Base-by-base conservation (phyloP, 2,329 filamentous ascomycete genomes). In the Sclerotinia minor region DNA sequence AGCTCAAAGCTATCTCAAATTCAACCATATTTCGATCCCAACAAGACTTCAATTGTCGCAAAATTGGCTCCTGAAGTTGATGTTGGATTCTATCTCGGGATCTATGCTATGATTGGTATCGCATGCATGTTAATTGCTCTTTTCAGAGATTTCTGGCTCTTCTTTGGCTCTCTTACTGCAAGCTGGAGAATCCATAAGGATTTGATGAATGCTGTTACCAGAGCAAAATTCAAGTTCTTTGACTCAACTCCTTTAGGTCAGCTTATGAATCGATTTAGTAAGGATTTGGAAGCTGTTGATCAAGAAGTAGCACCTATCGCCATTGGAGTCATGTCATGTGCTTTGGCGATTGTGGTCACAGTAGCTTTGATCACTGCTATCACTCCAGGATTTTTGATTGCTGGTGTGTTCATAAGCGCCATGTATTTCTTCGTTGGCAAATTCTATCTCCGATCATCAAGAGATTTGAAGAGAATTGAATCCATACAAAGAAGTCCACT, bases 191-290 rank as follows among this genome's bases (percentile, higher is more conserved):
- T 99, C 26, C 95, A 99, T 77, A 84, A 89, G 72, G 83, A 86
- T 47, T 83, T 99, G 66, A 90, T 99, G 77, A 84, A 86, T 38
- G 84, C 90, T 1, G 88, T 99, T 32, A 90, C 92, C 19, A 88
- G 94, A 72, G 95, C 95, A 41, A 94, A 93, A 77, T 98, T 99
- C 83, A 93, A 92, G 77, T 99, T 99, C 81, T 99, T 99, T 76
- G 95, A 99, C 76, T 91, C 94, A 1, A 99, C 95, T 0, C 95
- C 95, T 2, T 85, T 98, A 0, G 95, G 95, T 17, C 94, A 97
- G 79, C 84, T 99, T 75, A 98, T 98, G 89, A 99, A 99, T 79
- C 88, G 95, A 26, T 99, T 99, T 81, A 98, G 94, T 78, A 98
- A 98, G 79, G 95, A 99, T 78, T 86, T 99, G 19, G 94, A 99